Evolutionary conservation across 2,329 filamentous ascomycete genomes (phyloP).

Genomic region (Penicillium janthinellum): DNA sequence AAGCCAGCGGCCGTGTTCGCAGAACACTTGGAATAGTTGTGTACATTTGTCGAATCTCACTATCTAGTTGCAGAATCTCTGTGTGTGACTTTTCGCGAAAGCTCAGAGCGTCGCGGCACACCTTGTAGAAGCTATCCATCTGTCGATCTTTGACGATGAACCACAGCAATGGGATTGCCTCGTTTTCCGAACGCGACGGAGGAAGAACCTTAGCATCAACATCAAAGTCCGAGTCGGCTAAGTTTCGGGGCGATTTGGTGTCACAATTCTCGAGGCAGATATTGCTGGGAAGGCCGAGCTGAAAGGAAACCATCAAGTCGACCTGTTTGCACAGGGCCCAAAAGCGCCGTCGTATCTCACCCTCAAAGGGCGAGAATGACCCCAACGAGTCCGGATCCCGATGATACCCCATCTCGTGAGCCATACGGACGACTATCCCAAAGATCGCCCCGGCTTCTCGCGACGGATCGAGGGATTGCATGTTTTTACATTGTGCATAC

Average conservation of each 20-base stretch:
- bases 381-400: background rate
- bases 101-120: constrained; percentile 32
- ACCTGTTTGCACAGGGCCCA: background rate
- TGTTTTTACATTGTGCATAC: background rate
- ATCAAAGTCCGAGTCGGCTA: background rate
- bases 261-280: background rate
- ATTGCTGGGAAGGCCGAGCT: background rate
- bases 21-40: background rate
- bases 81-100: constrained; percentile 25
- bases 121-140: constrained; percentile 30
- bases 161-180: constrained; percentile 13
- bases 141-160: constrained; percentile 34
- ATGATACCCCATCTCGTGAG: background rate
- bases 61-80: background rate
- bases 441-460: background rate
- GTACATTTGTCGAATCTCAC: background rate
- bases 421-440: background rate
- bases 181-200: background rate
- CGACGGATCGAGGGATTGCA: background rate
- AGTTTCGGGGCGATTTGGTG: background rate
- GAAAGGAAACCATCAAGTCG: background rate
- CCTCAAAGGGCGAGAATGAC: background rate
- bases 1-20: constrained; percentile 20
- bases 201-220: background rate
- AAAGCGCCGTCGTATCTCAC: background rate